A percentile compares a stretch with the other conserved stretches of the same genome.
Conservation (phyloP, 1,284 basidiomycete genomes). For the Cystobasidiaceae sp. region DNA sequence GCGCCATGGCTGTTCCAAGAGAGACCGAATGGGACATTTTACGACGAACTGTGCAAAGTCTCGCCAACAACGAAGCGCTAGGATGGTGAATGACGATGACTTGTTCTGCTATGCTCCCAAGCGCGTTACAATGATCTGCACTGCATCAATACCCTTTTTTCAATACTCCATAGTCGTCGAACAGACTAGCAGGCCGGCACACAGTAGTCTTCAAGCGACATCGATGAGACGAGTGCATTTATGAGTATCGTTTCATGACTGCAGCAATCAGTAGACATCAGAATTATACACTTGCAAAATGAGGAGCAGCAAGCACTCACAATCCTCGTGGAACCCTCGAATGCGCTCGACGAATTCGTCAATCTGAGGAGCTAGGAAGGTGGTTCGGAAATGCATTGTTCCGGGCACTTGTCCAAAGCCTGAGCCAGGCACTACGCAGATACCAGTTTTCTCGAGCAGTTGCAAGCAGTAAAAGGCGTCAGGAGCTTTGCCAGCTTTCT, state of each 20-base stretch:
- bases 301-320: too few relatives aligned
- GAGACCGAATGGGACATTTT: slow-evolving; percentile 34
- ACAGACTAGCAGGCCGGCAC: too few relatives aligned
- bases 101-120: background rate
- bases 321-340: slow-evolving; percentile 74
- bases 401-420: slow-evolving; percentile 87
- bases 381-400: slow-evolving; percentile 70
- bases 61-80: slow-evolving; percentile 4
- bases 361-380: slow-evolving; percentile 51
- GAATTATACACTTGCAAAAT: too few relatives aligned
- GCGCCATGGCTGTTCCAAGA: slow-evolving; percentile 24
- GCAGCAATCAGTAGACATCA: too few relatives aligned
- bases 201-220: too few relatives aligned
- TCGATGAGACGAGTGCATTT: too few relatives aligned
- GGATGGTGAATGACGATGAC: slow-evolving; percentile 12
- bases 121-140: too few relatives aligned
- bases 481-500: slow-evolving; percentile 65
- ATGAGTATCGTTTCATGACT: slow-evolving; percentile 31
- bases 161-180: too few relatives aligned
- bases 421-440: slow-evolving; percentile 84
- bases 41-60: slow-evolving; percentile 12
- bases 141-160: too few relatives aligned
- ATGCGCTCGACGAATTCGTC: slow-evolving; percentile 82
- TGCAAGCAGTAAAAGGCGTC: slow-evolving; percentile 82
- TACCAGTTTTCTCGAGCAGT: slow-evolving; percentile 80